Base-by-base conservation (phyloP, 169 alveolate species). In the Cryptosporidium ryanae region DNA sequence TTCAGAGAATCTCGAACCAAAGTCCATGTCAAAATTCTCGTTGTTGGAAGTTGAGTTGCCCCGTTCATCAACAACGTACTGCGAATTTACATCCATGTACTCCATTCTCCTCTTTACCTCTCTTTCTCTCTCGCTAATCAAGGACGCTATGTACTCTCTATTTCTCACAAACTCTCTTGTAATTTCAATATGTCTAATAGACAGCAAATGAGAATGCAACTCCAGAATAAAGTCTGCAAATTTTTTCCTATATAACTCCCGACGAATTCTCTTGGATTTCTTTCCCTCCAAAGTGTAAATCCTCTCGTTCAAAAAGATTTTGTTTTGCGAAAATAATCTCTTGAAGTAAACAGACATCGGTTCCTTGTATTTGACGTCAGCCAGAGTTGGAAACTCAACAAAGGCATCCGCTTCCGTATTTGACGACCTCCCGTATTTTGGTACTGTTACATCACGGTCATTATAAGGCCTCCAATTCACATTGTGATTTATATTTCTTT, bases 371-470 rank as follows among this genome's bases (percentile, higher is more conserved):
- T 52, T 57, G 6, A 54, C 17, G n/a, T 59, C 38, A 43, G 38
- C 34, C 21, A 76, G 71, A 15, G 23, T 25, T 8, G 87, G 87
- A 61, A 59, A 76, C 25, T 76, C 87, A 18, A 76, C 76, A 61
- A 59, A 76, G 15, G 76, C 48, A 34, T 76, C 87, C 5, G 64
- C 3, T 15, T 76, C 87, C 2, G 87, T 70, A 76, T 76, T 61
- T 25, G 65, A 76, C 25, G 18, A 17, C 0, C 12, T 18, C 17
- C 13, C 34, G 0, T 8, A 15, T 5, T 32, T 61, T 23, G 87
- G 87, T 32, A 76, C 15, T 3, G 31, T 38, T 8, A 76, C 38
- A 29, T 32, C 3, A 25, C 44, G 29, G 27, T 46, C 64, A 8
- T 61, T 61, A 76, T 59, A 76, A 1, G 64, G 68, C 15, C 29